These are phyloP conservation scores for Cutaneotrichosporon sp. DNA, from an alignment of 1,284 basidiomycete genomes.

Conservation along the genomic window DNA sequence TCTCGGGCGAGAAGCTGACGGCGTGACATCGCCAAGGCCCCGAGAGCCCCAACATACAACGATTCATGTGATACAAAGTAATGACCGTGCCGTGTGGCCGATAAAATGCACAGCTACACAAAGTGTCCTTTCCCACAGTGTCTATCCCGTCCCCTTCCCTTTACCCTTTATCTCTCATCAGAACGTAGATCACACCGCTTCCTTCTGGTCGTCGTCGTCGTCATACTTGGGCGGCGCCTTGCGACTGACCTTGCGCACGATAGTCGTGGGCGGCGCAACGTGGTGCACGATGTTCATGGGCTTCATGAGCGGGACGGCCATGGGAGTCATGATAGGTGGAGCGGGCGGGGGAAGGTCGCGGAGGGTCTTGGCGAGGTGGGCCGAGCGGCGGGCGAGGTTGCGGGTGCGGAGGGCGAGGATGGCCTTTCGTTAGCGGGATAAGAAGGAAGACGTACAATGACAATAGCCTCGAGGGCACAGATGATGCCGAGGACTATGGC, in stretches of 20 bases:
- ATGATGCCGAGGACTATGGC: not conserved
- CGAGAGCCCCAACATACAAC: not conserved
- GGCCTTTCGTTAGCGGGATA: not conserved
- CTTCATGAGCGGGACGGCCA: not conserved
- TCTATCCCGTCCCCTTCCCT: too few species aligned
- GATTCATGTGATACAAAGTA: slow-evolving; percentile 3
- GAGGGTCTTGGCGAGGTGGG: not conserved
- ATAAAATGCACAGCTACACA: not conserved
- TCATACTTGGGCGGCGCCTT: slow-evolving; percentile 6
- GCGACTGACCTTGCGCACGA: slow-evolving; percentile 7
- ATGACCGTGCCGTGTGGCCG: slow-evolving; percentile 1
- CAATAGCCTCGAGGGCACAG: not conserved
- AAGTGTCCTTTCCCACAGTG: not conserved
- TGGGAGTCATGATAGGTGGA: not conserved
- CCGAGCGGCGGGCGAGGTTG: not conserved
- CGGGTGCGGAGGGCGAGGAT: slow-evolving; percentile 1
- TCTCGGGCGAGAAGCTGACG: not conserved
- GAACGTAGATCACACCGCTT: not conserved
- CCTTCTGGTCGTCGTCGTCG: not conserved
- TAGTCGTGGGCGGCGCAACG: not conserved
- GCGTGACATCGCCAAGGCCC: not conserved
- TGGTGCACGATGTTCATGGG: not conserved
- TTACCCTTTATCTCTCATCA: not conserved
- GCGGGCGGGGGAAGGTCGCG: not conserved
- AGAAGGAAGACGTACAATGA: slow-evolving; percentile 1